Conservation (phyloP, 2,329 filamentous ascomycete genomes). For the Sclerotinia borealis region DNA sequence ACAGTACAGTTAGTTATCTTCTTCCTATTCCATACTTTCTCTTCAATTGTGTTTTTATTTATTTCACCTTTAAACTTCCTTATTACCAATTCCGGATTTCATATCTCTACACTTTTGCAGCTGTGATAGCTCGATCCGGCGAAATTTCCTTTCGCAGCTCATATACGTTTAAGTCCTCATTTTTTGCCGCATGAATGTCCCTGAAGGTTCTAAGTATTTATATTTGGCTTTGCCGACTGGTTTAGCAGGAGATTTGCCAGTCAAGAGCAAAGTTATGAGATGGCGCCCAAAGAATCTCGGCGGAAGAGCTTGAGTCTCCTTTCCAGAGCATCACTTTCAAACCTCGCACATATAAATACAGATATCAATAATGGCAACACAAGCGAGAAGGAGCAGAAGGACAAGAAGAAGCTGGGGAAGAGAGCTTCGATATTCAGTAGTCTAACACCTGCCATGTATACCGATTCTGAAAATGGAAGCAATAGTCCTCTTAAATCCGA, state of each 20-base stretch:
- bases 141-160: background rate
- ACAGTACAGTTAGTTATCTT: background rate
- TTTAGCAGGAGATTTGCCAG: slow-evolving; percentile 5
- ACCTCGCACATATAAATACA: slow-evolving; percentile 27
- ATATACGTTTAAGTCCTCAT: slow-evolving; percentile 5
- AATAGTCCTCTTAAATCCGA: slow-evolving; percentile 22
- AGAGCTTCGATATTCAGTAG: slow-evolving; percentile 27
- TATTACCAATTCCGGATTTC: slow-evolving; percentile 2
- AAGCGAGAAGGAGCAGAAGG: slow-evolving; percentile 22
- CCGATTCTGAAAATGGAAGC: slow-evolving; percentile 19
- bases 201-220: background rate
- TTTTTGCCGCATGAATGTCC: slow-evolving; percentile 10
- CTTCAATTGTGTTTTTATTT: background rate
- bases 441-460: slow-evolving; percentile 12
- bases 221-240: slow-evolving; percentile 8
- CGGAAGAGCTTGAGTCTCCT: slow-evolving; percentile 31
- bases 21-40: background rate
- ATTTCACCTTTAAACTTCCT: background rate
- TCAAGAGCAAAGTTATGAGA: slow-evolving; percentile 17
- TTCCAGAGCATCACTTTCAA: slow-evolving; percentile 20
- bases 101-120: slow-evolving; percentile 6
- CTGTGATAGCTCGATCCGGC: slow-evolving; percentile 9
- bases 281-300: slow-evolving; percentile 26
- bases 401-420: slow-evolving; percentile 28
- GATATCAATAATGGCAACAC: slow-evolving; percentile 18